phyloP scores from a whole-genome alignment of 139 green algal species.

The Dunaliella sp. region DNA sequence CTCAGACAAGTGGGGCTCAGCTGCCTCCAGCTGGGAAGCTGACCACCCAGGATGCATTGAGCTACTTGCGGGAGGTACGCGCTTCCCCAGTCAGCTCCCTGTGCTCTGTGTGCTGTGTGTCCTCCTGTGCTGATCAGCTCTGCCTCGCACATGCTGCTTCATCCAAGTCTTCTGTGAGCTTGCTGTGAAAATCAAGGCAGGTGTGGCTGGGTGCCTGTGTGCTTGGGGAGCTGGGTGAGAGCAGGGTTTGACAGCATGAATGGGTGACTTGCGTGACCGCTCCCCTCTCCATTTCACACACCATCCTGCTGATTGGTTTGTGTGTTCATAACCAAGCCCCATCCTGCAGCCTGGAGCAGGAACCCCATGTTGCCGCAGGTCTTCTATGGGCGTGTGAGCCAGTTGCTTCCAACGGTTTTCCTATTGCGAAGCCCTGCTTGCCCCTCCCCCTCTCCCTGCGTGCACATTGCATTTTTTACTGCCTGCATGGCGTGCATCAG shows the following conservation, averaged over 20 bases:
- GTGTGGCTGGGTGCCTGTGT: too few relatives aligned
- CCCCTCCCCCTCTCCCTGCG: background rate
- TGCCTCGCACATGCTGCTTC: background rate
- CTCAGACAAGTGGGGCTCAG: background rate
- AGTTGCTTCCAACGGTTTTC: background rate
- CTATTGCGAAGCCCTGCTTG: background rate
- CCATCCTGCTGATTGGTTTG: background rate
- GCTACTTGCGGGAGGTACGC: slow-evolving; percentile 62
- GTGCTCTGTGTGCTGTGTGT: slow-evolving; percentile 1
- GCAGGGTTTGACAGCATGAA: background rate
- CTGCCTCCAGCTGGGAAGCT: slow-evolving; percentile 26
- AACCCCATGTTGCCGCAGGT: background rate
- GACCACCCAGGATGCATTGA: slow-evolving; percentile 76
- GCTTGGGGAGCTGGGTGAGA: background rate
- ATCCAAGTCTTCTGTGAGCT: background rate
- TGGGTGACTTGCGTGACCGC: background rate
- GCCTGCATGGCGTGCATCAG: background rate
- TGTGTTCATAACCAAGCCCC: background rate
- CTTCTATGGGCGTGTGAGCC: background rate
- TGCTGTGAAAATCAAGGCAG: too few relatives aligned
- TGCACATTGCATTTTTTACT: background rate
- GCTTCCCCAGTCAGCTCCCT: background rate
- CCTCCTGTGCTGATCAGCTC: background rate
- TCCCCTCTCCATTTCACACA: background rate
- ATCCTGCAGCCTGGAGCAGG: background rate